Evolutionary conservation across 768 basidiomycete species (phyloP).

Genomic region (Daedaleopsis sinensis): DNA sequence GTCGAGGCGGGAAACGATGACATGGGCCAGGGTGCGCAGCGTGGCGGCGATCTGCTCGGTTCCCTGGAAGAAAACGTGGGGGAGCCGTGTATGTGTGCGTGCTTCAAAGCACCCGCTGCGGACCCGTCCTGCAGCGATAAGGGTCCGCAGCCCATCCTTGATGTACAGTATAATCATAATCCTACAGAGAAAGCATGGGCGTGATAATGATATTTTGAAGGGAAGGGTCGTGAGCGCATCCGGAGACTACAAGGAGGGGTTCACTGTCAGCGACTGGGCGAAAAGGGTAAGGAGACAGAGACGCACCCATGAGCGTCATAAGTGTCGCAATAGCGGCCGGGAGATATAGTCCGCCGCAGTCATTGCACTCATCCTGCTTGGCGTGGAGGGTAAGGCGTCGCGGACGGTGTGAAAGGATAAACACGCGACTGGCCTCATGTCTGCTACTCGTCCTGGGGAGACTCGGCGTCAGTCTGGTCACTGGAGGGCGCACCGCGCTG

Average conservation of each 20-base stretch:
- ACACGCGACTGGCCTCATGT: neutral
- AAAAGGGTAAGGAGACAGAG: neutral
- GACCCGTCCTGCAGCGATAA: neutral
- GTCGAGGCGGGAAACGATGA: too few relatives aligned
- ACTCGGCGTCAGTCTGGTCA: slow-evolving; percentile 6
- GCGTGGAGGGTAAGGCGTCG: neutral
- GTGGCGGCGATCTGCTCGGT: too few relatives aligned
- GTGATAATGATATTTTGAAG: slow-evolving; percentile 14
- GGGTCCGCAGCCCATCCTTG: neutral
- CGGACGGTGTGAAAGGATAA: neutral
- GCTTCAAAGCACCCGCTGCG: neutral
- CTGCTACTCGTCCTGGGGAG: slow-evolving; percentile 9
- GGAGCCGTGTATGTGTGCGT: neutral
- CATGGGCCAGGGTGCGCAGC: too few relatives aligned
- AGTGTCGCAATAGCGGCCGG: neutral
- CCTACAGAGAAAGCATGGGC: neutral
- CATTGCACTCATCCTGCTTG: neutral
- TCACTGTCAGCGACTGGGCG: neutral
- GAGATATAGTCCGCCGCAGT: neutral
- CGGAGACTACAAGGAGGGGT: neutral
- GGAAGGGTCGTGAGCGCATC: neutral
- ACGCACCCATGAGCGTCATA: neutral
- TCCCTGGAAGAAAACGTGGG: neutral
- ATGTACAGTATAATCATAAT: neutral
- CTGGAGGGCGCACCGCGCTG: neutral